Percentiles rank a stretch among this genome's conserved stretches.
phyloP scores from a whole-genome alignment of 805 yeast species.

The Cyberlindnera meyerae region DNA sequence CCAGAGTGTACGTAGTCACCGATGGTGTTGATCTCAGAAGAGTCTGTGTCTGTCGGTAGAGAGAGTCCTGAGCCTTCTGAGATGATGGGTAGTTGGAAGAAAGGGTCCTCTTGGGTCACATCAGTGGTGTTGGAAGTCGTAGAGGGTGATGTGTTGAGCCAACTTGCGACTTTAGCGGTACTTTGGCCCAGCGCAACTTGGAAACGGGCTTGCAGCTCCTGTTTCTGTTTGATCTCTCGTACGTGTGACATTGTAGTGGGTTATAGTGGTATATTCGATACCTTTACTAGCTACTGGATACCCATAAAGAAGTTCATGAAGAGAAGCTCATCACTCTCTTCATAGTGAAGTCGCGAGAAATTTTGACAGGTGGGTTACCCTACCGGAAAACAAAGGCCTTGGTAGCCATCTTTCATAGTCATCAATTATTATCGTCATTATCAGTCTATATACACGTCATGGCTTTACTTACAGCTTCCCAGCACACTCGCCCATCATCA shows the following conservation, averaged over 20 bases:
- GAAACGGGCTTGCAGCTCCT: slow-evolving; percentile 23
- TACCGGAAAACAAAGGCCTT: no score
- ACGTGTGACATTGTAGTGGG: slow-evolving; percentile 26
- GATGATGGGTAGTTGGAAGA: slow-evolving; percentile 23
- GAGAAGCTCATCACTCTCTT: no score
- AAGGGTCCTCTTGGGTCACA: slow-evolving; percentile 16
- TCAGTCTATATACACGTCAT: neutral
- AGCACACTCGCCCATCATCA: slow-evolving; percentile 59
- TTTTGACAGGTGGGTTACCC: no score
- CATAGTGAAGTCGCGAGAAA: no score
- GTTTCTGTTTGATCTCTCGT: slow-evolving; percentile 24
- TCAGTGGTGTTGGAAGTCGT: neutral
- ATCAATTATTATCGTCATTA: no score
- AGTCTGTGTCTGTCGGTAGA: slow-evolving; percentile 1
- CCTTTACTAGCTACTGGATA: no score
- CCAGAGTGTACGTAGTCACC: slow-evolving; percentile 26
- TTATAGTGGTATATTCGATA: no score
- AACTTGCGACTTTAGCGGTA: slow-evolving; percentile 14
- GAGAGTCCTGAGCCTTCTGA: slow-evolving; percentile 22
- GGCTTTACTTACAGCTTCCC: slow-evolving; percentile 20
- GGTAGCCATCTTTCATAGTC: no score
- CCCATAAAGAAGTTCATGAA: no score
- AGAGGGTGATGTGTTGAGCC: slow-evolving; percentile 18
- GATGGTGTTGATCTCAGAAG: slow-evolving; percentile 18
- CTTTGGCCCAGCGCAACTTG: slow-evolving; percentile 20